Percentiles rank a stretch among this genome's conserved stretches.
Evolutionary conservation across 148 eudicot species (phyloP).

Genomic region (Vaccinium vitisidaea): DNA sequence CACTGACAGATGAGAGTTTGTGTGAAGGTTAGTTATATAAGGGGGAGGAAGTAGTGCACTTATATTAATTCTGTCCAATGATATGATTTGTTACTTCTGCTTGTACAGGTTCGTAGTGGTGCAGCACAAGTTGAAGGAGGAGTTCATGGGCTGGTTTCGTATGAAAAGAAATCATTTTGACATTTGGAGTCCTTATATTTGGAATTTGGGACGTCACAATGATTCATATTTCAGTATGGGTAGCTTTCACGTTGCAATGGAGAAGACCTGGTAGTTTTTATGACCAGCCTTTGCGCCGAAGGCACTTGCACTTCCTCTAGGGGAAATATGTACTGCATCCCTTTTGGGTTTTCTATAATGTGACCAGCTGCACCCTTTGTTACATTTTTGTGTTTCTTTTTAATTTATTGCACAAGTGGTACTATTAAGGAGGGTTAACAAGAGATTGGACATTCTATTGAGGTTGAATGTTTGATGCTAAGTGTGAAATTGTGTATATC

Average conservation of each 20-base stretch:
- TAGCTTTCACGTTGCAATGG: not conserved
- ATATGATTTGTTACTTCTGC: not conserved
- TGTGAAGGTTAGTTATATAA: not conserved
- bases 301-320: not conserved
- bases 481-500: not conserved
- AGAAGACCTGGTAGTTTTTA: not conserved
- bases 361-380: not conserved
- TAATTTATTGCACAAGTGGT: not conserved
- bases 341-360: not conserved
- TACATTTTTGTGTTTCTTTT: not conserved
- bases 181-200: not conserved
- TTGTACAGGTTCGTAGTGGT: constrained; percentile 71
- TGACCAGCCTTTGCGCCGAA: not conserved
- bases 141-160: constrained; percentile 80
- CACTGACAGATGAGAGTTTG: not conserved
- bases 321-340: not conserved
- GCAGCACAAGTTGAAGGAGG: constrained; percentile 98
- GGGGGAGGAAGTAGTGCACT: not conserved
- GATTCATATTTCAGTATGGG: not conserved
- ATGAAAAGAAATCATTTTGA: constrained; percentile 68
- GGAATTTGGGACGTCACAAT: not conserved
- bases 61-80: not conserved
- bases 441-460: not conserved
- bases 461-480: not conserved
- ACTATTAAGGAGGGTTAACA: not conserved